These are phyloP conservation scores for Aspergillus vadensis DNA, from an alignment of 2,329 filamentous ascomycete genomes.

Conservation along the genomic window DNA sequence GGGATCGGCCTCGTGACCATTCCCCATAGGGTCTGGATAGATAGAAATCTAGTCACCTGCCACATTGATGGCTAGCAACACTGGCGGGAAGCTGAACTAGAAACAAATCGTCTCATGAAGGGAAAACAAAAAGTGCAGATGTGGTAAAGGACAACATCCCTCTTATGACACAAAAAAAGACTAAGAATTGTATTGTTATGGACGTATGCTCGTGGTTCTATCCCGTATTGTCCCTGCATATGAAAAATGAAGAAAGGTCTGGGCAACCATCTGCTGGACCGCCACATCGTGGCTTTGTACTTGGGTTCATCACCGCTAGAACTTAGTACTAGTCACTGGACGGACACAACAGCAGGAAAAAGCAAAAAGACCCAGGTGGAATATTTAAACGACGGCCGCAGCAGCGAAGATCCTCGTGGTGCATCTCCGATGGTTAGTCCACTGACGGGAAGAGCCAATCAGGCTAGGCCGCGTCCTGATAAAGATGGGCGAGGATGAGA, in stretches of 20 bases:
- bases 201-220: background rate
- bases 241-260: background rate
- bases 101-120: background rate
- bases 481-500: constrained; percentile 2
- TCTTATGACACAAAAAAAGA: background rate
- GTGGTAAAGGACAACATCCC: background rate
- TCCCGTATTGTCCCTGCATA: background rate
- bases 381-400: constrained; percentile 7
- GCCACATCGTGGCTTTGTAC: background rate
- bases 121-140: background rate
- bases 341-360: background rate
- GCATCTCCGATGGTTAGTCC: background rate
- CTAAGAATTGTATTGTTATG: background rate
- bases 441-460: background rate
- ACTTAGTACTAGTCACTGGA: background rate
- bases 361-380: constrained; percentile 1
- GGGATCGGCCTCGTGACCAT: background rate
- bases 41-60: background rate
- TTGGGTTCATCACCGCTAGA: too few relatives aligned
- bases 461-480: background rate
- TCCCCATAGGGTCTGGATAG: background rate
- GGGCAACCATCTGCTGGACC: background rate
- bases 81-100: background rate
- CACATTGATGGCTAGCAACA: background rate
- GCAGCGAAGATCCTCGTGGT: constrained; percentile 5